These are phyloP conservation scores for Epichloe elymi DNA, from an alignment of 2,329 filamentous ascomycete genomes.

Conservation along the genomic window DNA sequence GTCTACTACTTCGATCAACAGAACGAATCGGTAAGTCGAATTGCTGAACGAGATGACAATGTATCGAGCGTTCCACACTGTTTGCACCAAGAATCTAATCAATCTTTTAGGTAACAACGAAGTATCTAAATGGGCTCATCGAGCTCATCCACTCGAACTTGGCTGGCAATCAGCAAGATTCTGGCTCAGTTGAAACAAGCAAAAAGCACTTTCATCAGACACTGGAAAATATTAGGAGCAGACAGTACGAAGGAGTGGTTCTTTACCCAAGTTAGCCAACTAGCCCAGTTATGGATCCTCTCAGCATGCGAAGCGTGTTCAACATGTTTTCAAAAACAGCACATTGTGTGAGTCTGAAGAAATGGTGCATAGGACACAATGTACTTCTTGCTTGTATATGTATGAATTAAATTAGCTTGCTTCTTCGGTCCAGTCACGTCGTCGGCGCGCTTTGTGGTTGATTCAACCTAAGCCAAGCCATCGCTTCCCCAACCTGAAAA, in stretches of 20 bases:
- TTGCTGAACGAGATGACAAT: background rate
- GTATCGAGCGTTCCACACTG: background rate
- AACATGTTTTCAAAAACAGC: background rate
- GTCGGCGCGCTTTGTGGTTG: background rate
- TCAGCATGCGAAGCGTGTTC: constrained; percentile 1
- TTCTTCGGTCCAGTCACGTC: background rate
- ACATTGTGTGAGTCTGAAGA: constrained; percentile 1
- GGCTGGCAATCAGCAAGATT: constrained; percentile 69
- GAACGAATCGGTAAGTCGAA: constrained; percentile 65
- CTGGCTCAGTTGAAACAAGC: constrained; percentile 72
- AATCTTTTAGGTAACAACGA: constrained; percentile 59
- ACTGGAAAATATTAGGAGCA: constrained; percentile 78
- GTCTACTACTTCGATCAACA: constrained; percentile 99
- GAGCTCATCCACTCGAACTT: constrained; percentile 97
- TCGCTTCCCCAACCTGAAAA: too few species aligned
- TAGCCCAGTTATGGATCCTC: background rate
- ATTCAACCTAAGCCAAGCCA: background rate
- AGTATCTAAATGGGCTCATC: constrained; percentile 95
- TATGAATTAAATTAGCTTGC: background rate
- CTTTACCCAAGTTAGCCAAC: constrained; percentile 39
- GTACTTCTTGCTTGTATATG: constrained; percentile 5
- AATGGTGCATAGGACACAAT: constrained; percentile 4
- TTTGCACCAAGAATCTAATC: constrained; percentile 7
- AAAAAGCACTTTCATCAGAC: constrained; percentile 91
- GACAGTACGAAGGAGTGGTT: constrained; percentile 88